Conservation (phyloP, 768 basidiomycete species). For the Tricholoma flavovirens region DNA sequence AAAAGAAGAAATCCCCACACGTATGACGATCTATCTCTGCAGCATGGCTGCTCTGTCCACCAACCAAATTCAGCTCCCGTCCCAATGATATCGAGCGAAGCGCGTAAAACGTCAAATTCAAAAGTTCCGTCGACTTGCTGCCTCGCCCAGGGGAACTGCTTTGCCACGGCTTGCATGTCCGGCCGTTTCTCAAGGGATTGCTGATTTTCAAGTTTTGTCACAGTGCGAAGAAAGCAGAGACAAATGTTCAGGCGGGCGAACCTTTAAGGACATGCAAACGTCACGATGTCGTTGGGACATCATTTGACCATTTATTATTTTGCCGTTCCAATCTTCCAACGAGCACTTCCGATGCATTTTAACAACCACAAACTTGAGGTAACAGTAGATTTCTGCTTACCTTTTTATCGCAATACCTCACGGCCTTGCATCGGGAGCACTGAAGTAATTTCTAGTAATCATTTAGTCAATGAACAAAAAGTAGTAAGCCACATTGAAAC, state of each 20-base stretch:
- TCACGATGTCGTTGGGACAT: not conserved
- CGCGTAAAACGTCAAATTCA: slow-evolving; percentile 11
- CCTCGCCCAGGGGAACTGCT: slow-evolving; percentile 21
- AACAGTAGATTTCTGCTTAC: not conserved
- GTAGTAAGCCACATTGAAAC: not conserved
- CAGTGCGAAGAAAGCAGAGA: not conserved
- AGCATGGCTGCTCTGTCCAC: slow-evolving; percentile 28
- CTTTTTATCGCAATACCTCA: slow-evolving; percentile 6
- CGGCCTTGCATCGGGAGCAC: slow-evolving; percentile 6
- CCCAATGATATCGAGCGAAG: slow-evolving; percentile 25
- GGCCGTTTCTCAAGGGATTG: not conserved
- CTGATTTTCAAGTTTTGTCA: not conserved
- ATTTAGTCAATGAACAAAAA: not conserved
- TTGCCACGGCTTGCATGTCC: slow-evolving; percentile 13
- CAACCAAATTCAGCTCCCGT: slow-evolving; percentile 31
- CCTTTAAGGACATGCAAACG: slow-evolving; percentile 3
- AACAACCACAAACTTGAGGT: not conserved
- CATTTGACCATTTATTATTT: not conserved
- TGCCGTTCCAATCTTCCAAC: slow-evolving; percentile 1
- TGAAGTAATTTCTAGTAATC: slow-evolving; percentile 1
- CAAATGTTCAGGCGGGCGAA: not conserved
- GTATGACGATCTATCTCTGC: slow-evolving; percentile 15
- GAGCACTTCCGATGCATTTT: slow-evolving; percentile 1
- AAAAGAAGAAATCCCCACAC: slow-evolving; percentile 29
- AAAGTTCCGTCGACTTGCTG: slow-evolving; percentile 11